These are phyloP conservation scores for Tephrocybe rancida DNA, from an alignment of 768 basidiomycete genomes.

Conservation along the genomic window DNA sequence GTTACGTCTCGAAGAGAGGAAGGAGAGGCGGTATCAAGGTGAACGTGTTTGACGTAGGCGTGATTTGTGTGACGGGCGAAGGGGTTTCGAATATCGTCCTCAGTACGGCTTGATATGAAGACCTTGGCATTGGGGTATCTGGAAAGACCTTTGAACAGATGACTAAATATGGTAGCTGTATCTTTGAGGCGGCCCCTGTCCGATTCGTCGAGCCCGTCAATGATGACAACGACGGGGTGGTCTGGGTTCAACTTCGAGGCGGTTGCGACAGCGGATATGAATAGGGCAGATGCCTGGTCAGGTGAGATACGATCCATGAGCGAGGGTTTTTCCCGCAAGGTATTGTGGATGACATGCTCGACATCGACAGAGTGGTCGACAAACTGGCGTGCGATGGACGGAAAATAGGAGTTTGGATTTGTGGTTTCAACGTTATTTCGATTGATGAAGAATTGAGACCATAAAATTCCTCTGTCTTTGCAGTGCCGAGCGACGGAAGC, in stretches of 20 bases:
- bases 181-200: slow-evolving; percentile 6
- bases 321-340: slow-evolving; percentile 9
- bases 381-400: slow-evolving; percentile 20
- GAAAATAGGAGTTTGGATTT: slow-evolving; percentile 13
- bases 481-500: slow-evolving; percentile 7
- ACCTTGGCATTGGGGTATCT: slow-evolving; percentile 15
- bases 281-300: slow-evolving; percentile 16
- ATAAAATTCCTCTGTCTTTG: slow-evolving; percentile 5
- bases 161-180: slow-evolving; percentile 16
- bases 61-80: slow-evolving; percentile 3
- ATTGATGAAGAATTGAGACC: slow-evolving; percentile 16
- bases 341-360: slow-evolving; percentile 5
- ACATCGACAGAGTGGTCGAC: slow-evolving; percentile 2
- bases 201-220: slow-evolving; percentile 23
- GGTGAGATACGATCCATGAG: slow-evolving; percentile 13
- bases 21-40: slow-evolving; percentile 16
- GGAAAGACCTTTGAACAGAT: slow-evolving; percentile 9
- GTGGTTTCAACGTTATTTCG: slow-evolving; percentile 10
- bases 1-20: slow-evolving; percentile 19
- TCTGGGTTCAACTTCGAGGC: slow-evolving; percentile 2
- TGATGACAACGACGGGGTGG: slow-evolving; percentile 19
- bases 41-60: slow-evolving; percentile 16
- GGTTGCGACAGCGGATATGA: slow-evolving; percentile 9
- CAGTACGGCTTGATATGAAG: slow-evolving; percentile 21
- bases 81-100: slow-evolving; percentile 18